Evolutionary conservation across 176 grass and related monocot genomes (phyloP).

Genomic region (Avena atlantica): DNA sequence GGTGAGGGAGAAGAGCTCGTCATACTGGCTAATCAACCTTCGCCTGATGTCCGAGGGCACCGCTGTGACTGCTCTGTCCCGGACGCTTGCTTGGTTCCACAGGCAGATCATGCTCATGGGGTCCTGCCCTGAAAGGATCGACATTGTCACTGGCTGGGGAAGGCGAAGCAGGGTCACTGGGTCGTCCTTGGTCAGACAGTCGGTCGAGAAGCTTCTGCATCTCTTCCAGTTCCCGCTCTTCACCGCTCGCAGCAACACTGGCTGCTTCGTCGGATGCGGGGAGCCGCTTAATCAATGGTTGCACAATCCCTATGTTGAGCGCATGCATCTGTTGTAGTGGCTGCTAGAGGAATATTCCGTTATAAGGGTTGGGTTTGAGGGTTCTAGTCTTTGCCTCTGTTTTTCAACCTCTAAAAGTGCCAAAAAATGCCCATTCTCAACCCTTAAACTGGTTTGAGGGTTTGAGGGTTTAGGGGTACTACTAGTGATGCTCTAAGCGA

Average conservation of each 20-base stretch:
- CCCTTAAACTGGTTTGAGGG: too few species aligned
- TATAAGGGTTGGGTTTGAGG: too few species aligned
- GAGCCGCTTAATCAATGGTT: conserved; percentile 86
- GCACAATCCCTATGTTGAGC: conserved; percentile 85
- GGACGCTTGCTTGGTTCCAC: conserved; percentile 88
- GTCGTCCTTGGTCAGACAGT: conserved; percentile 68
- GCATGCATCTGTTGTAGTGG: conserved; percentile 65
- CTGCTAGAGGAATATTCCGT: conserved; percentile 12
- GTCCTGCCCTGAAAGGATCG: conserved; percentile 59
- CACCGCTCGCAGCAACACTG: conserved; percentile 64
- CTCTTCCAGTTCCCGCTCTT: conserved; percentile 80
- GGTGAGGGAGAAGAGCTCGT: conserved; percentile 68
- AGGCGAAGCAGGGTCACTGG: conserved; percentile 86
- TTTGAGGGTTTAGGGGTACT: too few species aligned
- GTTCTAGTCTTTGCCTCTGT: too few species aligned
- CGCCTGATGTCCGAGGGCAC: conserved; percentile 97
- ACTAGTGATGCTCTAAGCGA: too few species aligned
- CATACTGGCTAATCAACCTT: conserved; percentile 90
- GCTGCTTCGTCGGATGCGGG: conserved; percentile 83
- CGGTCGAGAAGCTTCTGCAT: conserved; percentile 76
- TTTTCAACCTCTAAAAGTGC: too few species aligned
- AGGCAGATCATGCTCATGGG: conserved; percentile 65
- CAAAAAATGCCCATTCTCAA: too few species aligned
- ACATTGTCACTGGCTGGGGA: conserved; percentile 95
- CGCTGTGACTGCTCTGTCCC: conserved; percentile 78